phyloP scores from a whole-genome alignment of 2,329 filamentous ascomycete genomes.

The Harringtonia aguacate region DNA sequence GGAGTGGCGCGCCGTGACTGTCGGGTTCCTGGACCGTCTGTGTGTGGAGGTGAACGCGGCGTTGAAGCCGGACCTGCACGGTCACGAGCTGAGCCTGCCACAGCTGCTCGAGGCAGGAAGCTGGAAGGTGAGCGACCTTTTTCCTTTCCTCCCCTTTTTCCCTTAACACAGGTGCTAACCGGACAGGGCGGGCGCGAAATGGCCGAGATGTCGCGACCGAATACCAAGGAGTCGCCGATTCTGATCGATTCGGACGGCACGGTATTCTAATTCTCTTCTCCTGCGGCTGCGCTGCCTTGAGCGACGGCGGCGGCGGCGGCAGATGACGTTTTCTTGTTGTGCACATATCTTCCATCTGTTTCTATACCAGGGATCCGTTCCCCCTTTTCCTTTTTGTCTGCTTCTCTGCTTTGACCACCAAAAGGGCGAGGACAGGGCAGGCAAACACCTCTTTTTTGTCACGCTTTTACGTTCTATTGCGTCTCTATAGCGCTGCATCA shows the following conservation, averaged over 20 bases:
- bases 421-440: no score
- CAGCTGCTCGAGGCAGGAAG: constrained; percentile 93
- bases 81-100: constrained; percentile 63
- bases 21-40: constrained; percentile 47
- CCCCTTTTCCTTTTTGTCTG: not conserved
- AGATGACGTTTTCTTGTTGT: not conserved
- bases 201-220: constrained; percentile 88
- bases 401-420: no score
- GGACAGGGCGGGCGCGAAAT: constrained; percentile 79
- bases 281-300: not conserved
- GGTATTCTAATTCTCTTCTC: constrained; percentile 47
- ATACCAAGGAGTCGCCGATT: constrained; percentile 93
- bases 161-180: not conserved
- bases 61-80: constrained; percentile 53
- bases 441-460: not conserved
- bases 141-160: not conserved
- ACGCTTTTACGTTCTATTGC: not conserved
- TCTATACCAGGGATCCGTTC: not conserved
- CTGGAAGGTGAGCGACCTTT: constrained; percentile 72
- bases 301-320: no score
- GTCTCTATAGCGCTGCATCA: no score
- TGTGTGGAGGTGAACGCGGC: constrained; percentile 46
- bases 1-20: constrained; percentile 54
- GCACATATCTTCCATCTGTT: not conserved
- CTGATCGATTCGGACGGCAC: constrained; percentile 94